Conservation (phyloP, 2,329 filamentous ascomycete genomes). For the Arthrobotrys megalospora region DNA sequence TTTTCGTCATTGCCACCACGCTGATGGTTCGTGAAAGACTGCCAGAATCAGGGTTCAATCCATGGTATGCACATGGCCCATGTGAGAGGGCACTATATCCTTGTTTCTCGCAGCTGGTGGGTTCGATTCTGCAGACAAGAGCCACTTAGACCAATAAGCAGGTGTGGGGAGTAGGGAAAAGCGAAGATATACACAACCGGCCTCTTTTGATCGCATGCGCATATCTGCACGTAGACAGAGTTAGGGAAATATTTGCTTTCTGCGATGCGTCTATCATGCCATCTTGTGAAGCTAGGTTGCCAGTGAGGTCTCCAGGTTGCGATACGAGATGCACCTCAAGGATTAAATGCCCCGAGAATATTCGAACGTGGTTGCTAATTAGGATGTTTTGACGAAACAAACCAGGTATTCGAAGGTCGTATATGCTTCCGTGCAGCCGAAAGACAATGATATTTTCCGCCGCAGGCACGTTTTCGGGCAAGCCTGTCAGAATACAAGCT, state of each 20-base stretch:
- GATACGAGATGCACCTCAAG: conserved; percentile 47
- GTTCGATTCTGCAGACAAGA: conserved; percentile 45
- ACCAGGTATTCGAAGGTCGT: conserved; percentile 54
- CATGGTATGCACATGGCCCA: conserved; percentile 58
- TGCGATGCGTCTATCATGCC: conserved; percentile 32
- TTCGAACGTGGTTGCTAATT: conserved; percentile 57
- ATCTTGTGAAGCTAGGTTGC: conserved; percentile 25
- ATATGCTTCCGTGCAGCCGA: conserved; percentile 58
- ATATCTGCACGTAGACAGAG: conserved; percentile 39
- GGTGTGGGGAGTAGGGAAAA: conserved; percentile 54
- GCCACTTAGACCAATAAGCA: conserved; percentile 38
- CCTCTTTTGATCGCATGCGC: conserved; percentile 40
- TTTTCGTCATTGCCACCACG: conserved; percentile 55
- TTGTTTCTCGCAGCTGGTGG: conserved; percentile 43
- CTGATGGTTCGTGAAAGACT: conserved; percentile 36
- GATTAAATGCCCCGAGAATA: conserved; percentile 52
- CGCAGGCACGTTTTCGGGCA: conserved; percentile 59
- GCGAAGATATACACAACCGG: conserved; percentile 31
- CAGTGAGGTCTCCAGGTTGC: conserved; percentile 20
- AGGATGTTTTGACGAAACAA: conserved; percentile 57
- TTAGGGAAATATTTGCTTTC: conserved; percentile 37
- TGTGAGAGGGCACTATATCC: conserved; percentile 55
- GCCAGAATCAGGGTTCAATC: conserved; percentile 60
- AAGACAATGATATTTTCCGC: conserved; percentile 60
- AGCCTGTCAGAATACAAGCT: conserved; percentile 47